Base-by-base conservation (phyloP, 192 early-diverging fungal genomes). In the Dissophora globulifera region DNA sequence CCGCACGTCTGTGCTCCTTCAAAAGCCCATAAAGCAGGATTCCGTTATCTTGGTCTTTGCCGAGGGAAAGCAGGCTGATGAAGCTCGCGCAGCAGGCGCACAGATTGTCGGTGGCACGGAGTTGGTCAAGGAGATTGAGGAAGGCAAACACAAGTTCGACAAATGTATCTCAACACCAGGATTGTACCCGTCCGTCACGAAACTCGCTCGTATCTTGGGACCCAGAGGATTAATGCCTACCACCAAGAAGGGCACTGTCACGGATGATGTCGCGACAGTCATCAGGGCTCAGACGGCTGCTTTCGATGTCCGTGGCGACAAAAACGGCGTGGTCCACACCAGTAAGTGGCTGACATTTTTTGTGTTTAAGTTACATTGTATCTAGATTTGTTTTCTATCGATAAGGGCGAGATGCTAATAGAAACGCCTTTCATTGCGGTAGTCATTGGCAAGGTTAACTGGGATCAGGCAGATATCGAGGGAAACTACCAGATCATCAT, bases 191-290 rank as follows among this genome's bases (percentile, higher is more conserved):
- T 80, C 87, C 38, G 93, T 97, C 32, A 86, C 94, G 33, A 92
- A 90, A 71, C 91, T 98, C 75, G 96, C 95, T 7, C 87, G 90
- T 48, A 74, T 95, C 26, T 78, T 98, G 65, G 96, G 96, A 61
- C 96, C 96, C 26, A 94, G 93, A 74, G 94, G 94, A n/a, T 82
- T 98, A 58, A 97, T 98, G 96, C 96, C 96, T 23, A 96, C 90
- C 4, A 81, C 87, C 23, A 92, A 92, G 49, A 92, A 90, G 68
- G 91, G 91, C 47, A 96, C 94, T 20, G 94, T 95, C 3, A 92
- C 92, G 1, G 86, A 89, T 50, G 92, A 93, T 62, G 85, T 97
- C 33, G 65, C 83, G 0, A 82, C 76, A 7, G 83, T 87, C 22
- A 89, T 97, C 25, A 78, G 52, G 42, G 84, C 78, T 38, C 79